Conservation (phyloP, 441 rosid genomes). For the Aquilaria agallochum region DNA sequence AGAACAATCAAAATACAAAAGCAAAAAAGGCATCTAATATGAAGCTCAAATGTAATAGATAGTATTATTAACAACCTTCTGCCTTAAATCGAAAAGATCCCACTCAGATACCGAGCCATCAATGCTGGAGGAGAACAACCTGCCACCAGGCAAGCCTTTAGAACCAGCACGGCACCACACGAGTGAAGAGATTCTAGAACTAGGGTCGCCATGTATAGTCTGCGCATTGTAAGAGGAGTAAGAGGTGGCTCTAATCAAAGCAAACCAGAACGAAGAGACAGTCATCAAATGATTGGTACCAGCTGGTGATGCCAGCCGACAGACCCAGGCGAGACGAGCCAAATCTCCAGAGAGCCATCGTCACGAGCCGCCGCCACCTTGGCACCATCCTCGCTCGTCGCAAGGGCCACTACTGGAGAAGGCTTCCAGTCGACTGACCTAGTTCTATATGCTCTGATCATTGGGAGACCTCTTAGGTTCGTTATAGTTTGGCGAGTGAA, state of each 20-base stretch:
- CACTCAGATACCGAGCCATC: constrained; percentile 89
- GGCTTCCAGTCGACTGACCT: constrained; percentile 92
- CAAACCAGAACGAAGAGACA: not conserved
- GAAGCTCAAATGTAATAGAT: not conserved
- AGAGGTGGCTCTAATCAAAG: not conserved
- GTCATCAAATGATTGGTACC: constrained; percentile 28
- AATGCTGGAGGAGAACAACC: constrained; percentile 78
- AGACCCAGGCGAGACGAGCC: constrained; percentile 93
- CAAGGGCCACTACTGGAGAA: constrained; percentile 80
- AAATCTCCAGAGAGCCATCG: constrained; percentile 91
- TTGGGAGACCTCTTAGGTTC: constrained; percentile 13
- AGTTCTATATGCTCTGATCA: constrained; percentile 57
- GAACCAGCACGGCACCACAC: constrained; percentile 63
- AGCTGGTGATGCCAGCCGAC: constrained; percentile 96
- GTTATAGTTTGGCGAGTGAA: not conserved
- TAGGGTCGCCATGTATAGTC: constrained; percentile 82
- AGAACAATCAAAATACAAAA: not conserved
- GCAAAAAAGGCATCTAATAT: not conserved
- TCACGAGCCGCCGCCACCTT: constrained; percentile 91
- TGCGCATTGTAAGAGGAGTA: constrained; percentile 13
- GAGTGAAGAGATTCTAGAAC: constrained; percentile 72
- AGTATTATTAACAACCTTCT: constrained; percentile 46
- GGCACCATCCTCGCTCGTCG: constrained; percentile 68
- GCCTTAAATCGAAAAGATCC: constrained; percentile 85
- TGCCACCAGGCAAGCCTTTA: constrained; percentile 43